Evolutionary conservation across 345 rosid genomes (phyloP), one percentile per base, ranked within the genome.

Genomic region (Pugionium cornutum): DNA sequence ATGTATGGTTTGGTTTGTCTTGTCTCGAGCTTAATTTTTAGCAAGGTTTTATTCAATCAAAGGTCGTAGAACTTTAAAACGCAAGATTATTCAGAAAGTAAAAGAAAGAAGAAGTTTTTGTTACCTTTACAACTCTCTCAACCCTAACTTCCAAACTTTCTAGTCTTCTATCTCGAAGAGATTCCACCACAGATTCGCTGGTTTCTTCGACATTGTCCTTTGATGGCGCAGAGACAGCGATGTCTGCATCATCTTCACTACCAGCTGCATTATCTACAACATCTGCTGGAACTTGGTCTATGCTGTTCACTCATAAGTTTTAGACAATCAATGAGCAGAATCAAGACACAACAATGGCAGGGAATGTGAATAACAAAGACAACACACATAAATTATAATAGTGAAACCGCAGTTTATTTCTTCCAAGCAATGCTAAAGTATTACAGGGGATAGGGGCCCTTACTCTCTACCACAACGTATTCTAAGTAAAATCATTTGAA

Each of bases 71-170:
- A 18, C 18, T 18, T 18, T 18, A 18, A 18, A 18, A 18, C 18
- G 18, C 18, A 18, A 18, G 18, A 18, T 18, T 18, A 18, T 18
- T 18, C 18, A 18, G 18, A 18, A 18, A 18, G 18, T 18, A 18
- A 18, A 18, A 18, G 18, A 63, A 66, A 57, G n/a, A 5, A 6
- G 26, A 29, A 29, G 41, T 55, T 53, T 56, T 74, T 65, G 61
- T 75, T 80, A 83, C 91, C 81, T 56, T 64, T 47, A 77, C 80
- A 41, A 69, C 72, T 71, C 51, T 68, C 57, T 76, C 78, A 67
- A 70, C 61, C 34, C 76, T 51, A 55, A 70, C 40, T 66, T 83
- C 89, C 40, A 58, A 66, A 62, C 35, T 58, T 79, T 79, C 76
- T 43, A 75, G 8, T 51, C 75, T 62, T 28, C 65, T 66, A 59